A percentile compares a stretch with the other conserved stretches of the same genome.
phyloP scores from a whole-genome alignment of 441 rosid species.

The Pelargonium citronellum region DNA sequence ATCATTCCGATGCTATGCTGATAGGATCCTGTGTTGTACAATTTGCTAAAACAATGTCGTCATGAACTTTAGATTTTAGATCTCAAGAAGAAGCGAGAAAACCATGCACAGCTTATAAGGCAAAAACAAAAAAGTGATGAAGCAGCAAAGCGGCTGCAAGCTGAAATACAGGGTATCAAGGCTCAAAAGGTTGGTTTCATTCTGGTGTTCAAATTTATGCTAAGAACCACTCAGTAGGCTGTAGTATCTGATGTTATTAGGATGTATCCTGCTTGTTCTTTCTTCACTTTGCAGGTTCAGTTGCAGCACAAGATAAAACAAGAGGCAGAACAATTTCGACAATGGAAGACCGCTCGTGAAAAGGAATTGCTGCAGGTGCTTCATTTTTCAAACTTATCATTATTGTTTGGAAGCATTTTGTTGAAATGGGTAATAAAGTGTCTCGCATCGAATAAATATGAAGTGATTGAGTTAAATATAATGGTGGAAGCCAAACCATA shows the following conservation, averaged over 20 bases:
- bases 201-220: constrained; percentile 14
- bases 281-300: constrained; percentile 44
- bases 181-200: constrained; percentile 49
- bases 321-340: constrained; percentile 71
- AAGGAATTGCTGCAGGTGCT: constrained; percentile 61
- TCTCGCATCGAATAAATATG: too few species aligned
- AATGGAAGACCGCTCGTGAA: constrained; percentile 63
- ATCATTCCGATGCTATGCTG: constrained; percentile 5
- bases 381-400: constrained; percentile 3
- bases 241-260: constrained; percentile 10
- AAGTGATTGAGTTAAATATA: too few species aligned
- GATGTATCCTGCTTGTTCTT: constrained; percentile 13
- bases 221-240: not conserved
- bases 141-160: constrained; percentile 54
- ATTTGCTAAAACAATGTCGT: constrained; percentile 10
- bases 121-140: constrained; percentile 68
- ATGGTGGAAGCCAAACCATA: too few species aligned
- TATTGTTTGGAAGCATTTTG: too few species aligned
- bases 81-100: constrained; percentile 65
- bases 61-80: constrained; percentile 37
- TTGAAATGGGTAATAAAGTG: too few species aligned
- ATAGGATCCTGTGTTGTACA: constrained; percentile 12
- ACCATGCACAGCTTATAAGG: constrained; percentile 50
- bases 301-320: constrained; percentile 64
- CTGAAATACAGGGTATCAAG: constrained; percentile 60